phyloP scores from a whole-genome alignment of 108 stramenopile species.

The Pseudonitzschia multiseries region DNA sequence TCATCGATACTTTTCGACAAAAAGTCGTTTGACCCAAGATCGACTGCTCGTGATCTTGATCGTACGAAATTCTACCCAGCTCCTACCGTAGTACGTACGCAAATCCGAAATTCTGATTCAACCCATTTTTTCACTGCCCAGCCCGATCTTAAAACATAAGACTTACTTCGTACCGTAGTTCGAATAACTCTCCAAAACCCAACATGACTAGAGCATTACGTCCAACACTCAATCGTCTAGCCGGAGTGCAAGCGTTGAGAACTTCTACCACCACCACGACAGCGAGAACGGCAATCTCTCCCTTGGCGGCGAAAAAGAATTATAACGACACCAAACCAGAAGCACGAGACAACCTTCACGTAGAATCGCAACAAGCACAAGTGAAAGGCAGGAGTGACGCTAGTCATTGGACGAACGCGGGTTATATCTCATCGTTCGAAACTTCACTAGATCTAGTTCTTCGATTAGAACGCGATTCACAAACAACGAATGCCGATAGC shows the following conservation, averaged over 20 bases:
- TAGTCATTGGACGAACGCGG: not conserved
- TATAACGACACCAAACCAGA: too few relatives aligned
- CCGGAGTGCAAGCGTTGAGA: not conserved
- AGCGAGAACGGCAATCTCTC: not conserved
- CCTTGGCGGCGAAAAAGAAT: too few relatives aligned
- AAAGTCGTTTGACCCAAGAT: too few relatives aligned
- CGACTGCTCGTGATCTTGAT: too few relatives aligned
- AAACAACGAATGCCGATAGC: not conserved
- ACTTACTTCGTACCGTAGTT: too few relatives aligned
- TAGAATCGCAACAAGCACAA: not conserved
- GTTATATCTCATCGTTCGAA: constrained; percentile 11
- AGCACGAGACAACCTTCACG: not conserved
- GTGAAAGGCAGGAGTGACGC: not conserved
- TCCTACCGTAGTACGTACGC: not conserved
- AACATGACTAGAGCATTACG: not conserved
- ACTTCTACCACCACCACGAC: not conserved
- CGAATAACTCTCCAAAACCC: not conserved
- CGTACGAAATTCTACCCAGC: too few relatives aligned
- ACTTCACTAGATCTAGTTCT: constrained; percentile 5
- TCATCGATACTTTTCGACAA: too few relatives aligned
- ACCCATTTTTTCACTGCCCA: not conserved
- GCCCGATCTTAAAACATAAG: too few relatives aligned
- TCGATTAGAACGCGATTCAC: constrained; percentile 7
- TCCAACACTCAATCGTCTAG: not conserved
- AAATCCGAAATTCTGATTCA: not conserved